Percentiles rank a stretch among this genome's conserved stretches.
These are phyloP conservation scores for Saturnispora zaruensis DNA, from an alignment of 805 yeast species.

Conservation along the genomic window DNA sequence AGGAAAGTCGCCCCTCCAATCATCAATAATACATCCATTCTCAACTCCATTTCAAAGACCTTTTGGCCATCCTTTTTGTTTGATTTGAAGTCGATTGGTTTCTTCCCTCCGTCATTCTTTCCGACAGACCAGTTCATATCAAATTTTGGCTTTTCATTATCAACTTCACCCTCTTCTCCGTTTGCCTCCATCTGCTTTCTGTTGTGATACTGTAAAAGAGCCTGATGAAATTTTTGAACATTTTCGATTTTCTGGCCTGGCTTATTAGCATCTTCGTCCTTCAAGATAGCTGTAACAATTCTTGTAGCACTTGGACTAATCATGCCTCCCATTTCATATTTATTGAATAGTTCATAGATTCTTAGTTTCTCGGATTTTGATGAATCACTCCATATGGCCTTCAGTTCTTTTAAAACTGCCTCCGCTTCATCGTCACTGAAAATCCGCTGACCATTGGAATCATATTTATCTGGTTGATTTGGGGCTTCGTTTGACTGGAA, in stretches of 20 bases:
- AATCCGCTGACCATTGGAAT: constrained; percentile 23
- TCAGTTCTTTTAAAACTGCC: constrained; percentile 18
- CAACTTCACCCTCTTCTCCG: constrained; percentile 12
- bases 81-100: constrained; percentile 10
- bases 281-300: constrained; percentile 22
- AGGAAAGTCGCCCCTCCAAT: constrained; percentile 10
- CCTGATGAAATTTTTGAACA: constrained; percentile 26
- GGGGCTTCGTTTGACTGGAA: constrained; percentile 13
- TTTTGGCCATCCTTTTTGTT: constrained; percentile 10
- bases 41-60: constrained; percentile 15
- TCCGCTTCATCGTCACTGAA: constrained; percentile 24
- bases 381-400: constrained; percentile 22
- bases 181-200: constrained; percentile 21
- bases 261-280: constrained; percentile 18
- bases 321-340: constrained; percentile 27
- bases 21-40: constrained; percentile 12
- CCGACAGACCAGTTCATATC: constrained; percentile 9
- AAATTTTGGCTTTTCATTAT: constrained; percentile 3
- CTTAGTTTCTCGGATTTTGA: constrained; percentile 15
- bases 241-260: constrained; percentile 27
- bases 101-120: constrained; percentile 1
- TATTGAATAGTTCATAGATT: constrained; percentile 18
- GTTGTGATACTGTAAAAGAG: constrained; percentile 25
- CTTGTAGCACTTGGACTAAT: constrained; percentile 25
- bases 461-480: constrained; percentile 13